These are phyloP conservation scores for Gossypium raimondii DNA, from an alignment of 345 rosid genomes.

Conservation along the genomic window DNA sequence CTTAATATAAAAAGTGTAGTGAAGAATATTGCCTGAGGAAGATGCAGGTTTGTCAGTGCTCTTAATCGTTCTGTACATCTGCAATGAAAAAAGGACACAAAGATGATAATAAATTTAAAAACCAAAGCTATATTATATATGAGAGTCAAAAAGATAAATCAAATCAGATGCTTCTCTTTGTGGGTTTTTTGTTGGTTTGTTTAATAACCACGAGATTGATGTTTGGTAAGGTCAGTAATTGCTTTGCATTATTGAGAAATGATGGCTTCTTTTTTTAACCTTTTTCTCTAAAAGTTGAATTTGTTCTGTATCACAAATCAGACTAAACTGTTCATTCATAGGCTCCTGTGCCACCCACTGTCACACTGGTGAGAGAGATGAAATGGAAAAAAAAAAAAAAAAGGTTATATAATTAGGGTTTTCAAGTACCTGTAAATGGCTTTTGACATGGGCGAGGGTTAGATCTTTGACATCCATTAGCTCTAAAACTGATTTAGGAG, in stretches of 20 bases:
- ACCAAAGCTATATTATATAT: too few species aligned
- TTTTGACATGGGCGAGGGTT: slow-evolving; percentile 76
- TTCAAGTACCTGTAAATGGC: slow-evolving; percentile 67
- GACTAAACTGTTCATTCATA: slow-evolving; percentile 35
- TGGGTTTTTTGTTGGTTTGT: slow-evolving; percentile 27
- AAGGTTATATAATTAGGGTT: neutral
- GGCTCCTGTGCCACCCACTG: slow-evolving; percentile 33
- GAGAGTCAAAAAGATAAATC: slow-evolving; percentile 14
- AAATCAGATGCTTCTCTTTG: slow-evolving; percentile 33
- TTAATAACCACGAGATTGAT: slow-evolving; percentile 45
- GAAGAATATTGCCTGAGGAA: slow-evolving; percentile 37
- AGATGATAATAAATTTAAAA: slow-evolving; percentile 1
- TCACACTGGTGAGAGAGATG: too few species aligned
- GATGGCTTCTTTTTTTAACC: slow-evolving; percentile 38
- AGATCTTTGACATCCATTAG: slow-evolving; percentile 81
- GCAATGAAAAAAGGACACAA: slow-evolving; percentile 24
- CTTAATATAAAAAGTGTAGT: neutral
- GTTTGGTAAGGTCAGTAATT: slow-evolving; percentile 55
- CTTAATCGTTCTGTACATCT: slow-evolving; percentile 65
- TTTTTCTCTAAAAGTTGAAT: slow-evolving; percentile 29
- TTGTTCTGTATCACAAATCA: slow-evolving; percentile 29
- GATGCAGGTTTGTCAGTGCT: slow-evolving; percentile 54
- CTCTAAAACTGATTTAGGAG: slow-evolving; percentile 76
- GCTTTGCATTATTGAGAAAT: slow-evolving; percentile 61
- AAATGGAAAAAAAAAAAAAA: neutral